These are phyloP conservation scores for Hypoxylon sp. DNA, from an alignment of 2,329 filamentous ascomycete species.

Conservation along the genomic window DNA sequence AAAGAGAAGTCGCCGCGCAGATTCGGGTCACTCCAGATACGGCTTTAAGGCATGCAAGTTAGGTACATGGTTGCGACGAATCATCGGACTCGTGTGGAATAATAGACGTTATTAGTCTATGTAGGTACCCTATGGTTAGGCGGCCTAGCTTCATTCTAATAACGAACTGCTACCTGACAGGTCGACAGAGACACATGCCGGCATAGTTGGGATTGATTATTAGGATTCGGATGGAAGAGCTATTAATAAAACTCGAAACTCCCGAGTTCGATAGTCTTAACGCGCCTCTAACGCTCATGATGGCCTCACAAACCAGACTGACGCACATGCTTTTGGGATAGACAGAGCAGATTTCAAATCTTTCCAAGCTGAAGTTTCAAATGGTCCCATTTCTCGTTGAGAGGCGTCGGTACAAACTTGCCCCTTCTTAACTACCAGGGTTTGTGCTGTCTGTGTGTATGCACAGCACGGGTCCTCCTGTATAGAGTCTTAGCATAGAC, in stretches of 20 bases:
- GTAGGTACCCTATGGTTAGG: constrained; percentile 44
- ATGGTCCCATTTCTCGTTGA: constrained; percentile 27
- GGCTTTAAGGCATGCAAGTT: constrained; percentile 14
- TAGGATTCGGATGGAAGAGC: constrained; percentile 6
- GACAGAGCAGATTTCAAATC: constrained; percentile 2
- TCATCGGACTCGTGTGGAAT: constrained; percentile 23
- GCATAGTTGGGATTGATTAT: constrained; percentile 6
- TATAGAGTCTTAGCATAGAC: constrained; percentile 15
- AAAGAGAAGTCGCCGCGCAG: constrained; percentile 31
- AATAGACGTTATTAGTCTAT: constrained; percentile 40
- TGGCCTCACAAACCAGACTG: constrained; percentile 13
- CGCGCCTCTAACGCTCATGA: constrained; percentile 10
- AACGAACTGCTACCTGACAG: constrained; percentile 22
- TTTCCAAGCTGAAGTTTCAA: constrained; percentile 11
- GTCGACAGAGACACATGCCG: constrained; percentile 12
- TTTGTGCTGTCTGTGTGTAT: constrained; percentile 28
- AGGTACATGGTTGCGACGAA: constrained; percentile 18
- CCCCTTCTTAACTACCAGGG: constrained; percentile 28
- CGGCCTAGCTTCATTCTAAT: constrained; percentile 27
- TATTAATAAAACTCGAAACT: constrained; percentile 15
- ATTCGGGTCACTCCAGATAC: constrained; percentile 23
- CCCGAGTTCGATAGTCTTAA: constrained; percentile 1
- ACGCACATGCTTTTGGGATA: background rate
- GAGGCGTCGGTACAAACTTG: constrained; percentile 19
- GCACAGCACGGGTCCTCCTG: constrained; percentile 31